Base-by-base conservation (phyloP, 768 basidiomycete species). In the Amanita pallidorosea region DNA sequence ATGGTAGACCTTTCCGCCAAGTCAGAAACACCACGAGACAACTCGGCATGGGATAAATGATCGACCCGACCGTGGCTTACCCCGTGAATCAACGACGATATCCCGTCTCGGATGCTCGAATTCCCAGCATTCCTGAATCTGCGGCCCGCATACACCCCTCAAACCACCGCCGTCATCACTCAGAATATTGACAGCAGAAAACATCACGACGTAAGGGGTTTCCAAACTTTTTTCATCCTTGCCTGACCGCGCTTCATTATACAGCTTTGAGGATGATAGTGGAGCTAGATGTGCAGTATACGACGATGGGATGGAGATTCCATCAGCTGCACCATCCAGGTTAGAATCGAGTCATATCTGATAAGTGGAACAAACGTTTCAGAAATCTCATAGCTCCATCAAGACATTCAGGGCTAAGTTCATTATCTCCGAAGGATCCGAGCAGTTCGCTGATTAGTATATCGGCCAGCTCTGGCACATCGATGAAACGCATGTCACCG, bases 141-240 rank as follows among this genome's bases (percentile, higher is more conserved):
- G 80, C 2, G 83, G 74, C 12, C 93, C 92, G 68, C 88, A 92
- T 42, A 78, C 74, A 15, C 79, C 81, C 57, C 73, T 70, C 33
- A 71, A 57, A 37, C 79, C 76, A 25, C 77, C 76, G 41, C 85
- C 78, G 45, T 87, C 72, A 7, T 83, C 92, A 52, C 88, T 90
- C 37, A 99, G 73, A 53, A 93, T 76, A 56, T 92, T 94, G 54
- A 91, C 87, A 7, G 91, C 88, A 60, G 90, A 85, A 65, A 99
- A 91, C 94, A 98, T 95, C 54, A 98, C 96, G 15, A 99, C 96
- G 59, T 98, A 98, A 1, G 96, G 95, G 29, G 93, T 97, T 67
- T 99, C 96, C 52, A 87, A 64, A 22, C 81, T 77, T 64, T 88
- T 89, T 31, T 78, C 67, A 55, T 78, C 81, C 59, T 78, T 86